Percentiles rank a stretch among this genome's conserved stretches.
Conservation (phyloP, 2,329 filamentous ascomycete species). For the Talaromyces albobiverticillius region DNA sequence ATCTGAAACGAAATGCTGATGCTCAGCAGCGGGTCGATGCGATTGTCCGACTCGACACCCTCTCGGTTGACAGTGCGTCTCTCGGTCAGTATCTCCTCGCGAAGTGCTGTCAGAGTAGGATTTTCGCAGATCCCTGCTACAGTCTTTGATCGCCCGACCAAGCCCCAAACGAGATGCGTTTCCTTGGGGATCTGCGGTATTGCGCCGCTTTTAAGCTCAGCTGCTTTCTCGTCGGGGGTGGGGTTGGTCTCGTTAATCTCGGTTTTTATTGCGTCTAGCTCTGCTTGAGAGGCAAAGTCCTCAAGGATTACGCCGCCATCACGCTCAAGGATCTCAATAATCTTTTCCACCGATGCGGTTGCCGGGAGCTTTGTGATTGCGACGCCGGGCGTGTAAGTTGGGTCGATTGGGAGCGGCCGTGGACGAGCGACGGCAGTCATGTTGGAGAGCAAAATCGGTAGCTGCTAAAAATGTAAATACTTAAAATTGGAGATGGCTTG, state of each 20-base stretch:
- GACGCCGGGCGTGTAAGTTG: neutral
- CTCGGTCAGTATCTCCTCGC: neutral
- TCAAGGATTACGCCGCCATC: constrained; percentile 34
- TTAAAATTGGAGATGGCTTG: no score
- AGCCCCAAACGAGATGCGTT: neutral
- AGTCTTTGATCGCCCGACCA: neutral
- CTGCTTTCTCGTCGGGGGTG: neutral
- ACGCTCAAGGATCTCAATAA: constrained; percentile 29
- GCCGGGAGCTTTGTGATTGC: constrained; percentile 24
- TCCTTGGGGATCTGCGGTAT: neutral
- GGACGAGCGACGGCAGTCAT: no score
- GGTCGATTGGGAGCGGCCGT: constrained; percentile 7
- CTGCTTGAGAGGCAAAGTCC: constrained; percentile 21
- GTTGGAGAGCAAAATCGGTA: no score
- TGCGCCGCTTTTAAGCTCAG: neutral
- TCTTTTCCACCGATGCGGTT: constrained; percentile 25
- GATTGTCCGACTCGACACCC: constrained; percentile 18
- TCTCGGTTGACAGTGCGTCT: constrained; percentile 16
- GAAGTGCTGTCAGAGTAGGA: neutral
- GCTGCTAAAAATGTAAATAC: no score
- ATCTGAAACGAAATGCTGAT: constrained; percentile 29
- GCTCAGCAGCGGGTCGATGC: constrained; percentile 27
- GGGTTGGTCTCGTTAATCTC: neutral
- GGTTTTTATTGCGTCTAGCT: constrained; percentile 20
- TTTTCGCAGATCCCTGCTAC: neutral